A percentile compares a stretch with the other conserved stretches of the same genome.
Evolutionary conservation across 352 stramenopile genomes (phyloP).

Genomic region (Thalassiosira ordinaria): DNA sequence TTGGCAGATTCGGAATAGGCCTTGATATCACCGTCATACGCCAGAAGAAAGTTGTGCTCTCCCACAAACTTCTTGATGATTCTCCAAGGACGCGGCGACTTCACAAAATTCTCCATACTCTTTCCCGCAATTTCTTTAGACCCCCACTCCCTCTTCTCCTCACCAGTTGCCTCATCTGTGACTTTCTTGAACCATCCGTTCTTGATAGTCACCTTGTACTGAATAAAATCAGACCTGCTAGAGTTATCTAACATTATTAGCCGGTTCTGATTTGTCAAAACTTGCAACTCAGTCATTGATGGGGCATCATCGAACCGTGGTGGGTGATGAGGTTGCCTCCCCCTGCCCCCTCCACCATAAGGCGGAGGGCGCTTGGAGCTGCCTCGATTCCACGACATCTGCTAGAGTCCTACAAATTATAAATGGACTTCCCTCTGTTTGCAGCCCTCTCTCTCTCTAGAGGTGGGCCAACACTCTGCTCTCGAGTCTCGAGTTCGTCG

Average conservation of each 20-base stretch:
- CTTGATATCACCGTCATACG: constrained; percentile 21
- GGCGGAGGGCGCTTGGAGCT: too few relatives aligned
- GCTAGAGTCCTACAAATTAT: too few relatives aligned
- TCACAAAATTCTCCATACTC: constrained; percentile 27
- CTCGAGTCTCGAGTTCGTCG: too few relatives aligned
- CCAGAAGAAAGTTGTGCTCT: constrained; percentile 12
- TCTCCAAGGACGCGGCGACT: constrained; percentile 13
- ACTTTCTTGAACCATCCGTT: constrained; percentile 15
- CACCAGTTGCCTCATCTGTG: neutral
- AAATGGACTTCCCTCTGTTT: too few relatives aligned
- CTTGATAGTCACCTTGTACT: constrained; percentile 30
- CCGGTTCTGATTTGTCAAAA: constrained; percentile 28
- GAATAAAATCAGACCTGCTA: constrained; percentile 18
- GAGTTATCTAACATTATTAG: neutral
- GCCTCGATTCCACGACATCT: too few relatives aligned
- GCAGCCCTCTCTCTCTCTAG: too few relatives aligned
- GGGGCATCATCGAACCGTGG: constrained; percentile 4
- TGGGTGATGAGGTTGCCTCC: neutral
- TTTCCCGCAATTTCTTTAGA: neutral
- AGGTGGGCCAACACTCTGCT: too few relatives aligned
- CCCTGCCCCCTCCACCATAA: neutral
- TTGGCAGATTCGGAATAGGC: neutral
- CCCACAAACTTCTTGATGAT: constrained; percentile 34
- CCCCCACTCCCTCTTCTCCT: neutral
- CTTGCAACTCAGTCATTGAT: constrained; percentile 9